These are phyloP conservation scores for Aspergillus sojae DNA, from an alignment of 2,329 filamentous ascomycete genomes.

Conservation along the genomic window DNA sequence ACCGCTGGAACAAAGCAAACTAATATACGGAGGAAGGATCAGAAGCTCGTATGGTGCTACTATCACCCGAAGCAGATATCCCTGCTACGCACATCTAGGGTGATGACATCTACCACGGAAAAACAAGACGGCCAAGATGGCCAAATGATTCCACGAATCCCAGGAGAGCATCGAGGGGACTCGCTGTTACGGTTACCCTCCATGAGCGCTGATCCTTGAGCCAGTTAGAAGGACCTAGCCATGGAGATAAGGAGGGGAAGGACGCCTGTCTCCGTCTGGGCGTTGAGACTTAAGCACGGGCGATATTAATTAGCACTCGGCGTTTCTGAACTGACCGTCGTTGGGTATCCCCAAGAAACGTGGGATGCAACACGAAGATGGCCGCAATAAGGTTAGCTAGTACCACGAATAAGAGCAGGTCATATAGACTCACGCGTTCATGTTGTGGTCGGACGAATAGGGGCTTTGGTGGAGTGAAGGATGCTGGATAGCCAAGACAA, in stretches of 20 bases:
- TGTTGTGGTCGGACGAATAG: not conserved
- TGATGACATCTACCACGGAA: constrained; percentile 2
- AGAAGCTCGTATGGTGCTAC: not conserved
- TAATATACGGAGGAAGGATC: not conserved
- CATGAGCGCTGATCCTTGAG: not conserved
- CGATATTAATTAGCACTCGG: not conserved
- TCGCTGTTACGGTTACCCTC: not conserved
- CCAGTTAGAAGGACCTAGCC: not conserved
- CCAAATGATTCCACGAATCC: constrained; percentile 13
- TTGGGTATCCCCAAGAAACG: not conserved
- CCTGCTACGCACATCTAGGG: not conserved
- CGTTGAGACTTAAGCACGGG: not conserved
- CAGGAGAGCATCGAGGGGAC: not conserved
- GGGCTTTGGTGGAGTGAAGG: not conserved
- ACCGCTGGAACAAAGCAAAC: not conserved
- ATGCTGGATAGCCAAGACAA: not conserved
- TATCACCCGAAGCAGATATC: not conserved
- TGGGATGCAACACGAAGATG: not conserved
- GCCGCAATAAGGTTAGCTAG: not conserved
- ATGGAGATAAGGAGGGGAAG: not conserved
- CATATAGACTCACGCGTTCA: not conserved
- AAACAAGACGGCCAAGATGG: constrained; percentile 7
- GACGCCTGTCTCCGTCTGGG: not conserved
- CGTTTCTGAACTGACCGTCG: not conserved
- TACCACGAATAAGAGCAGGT: not conserved